These are phyloP conservation scores for Ottelia alismoides DNA, from an alignment of 106 monocot species.

Conservation along the genomic window DNA sequence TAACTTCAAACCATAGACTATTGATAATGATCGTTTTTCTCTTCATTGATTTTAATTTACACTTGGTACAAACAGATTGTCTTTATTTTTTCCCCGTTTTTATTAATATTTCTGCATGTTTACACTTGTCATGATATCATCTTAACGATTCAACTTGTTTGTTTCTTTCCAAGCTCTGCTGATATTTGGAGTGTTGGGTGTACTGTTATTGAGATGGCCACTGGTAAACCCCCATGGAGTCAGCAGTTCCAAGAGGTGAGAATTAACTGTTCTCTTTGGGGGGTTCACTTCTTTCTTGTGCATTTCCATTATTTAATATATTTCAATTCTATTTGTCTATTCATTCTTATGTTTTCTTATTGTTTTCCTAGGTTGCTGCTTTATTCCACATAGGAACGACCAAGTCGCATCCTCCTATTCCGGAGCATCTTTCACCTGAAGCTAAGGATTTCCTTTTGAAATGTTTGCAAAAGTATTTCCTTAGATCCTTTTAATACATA, in stretches of 20 bases:
- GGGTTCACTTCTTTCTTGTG: no score
- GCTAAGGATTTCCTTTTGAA: slow-evolving; percentile 96
- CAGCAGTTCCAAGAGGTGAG: slow-evolving; percentile 84
- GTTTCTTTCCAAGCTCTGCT: slow-evolving; percentile 52
- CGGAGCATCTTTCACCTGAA: slow-evolving; percentile 81
- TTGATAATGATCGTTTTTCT: no score
- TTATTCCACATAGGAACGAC: slow-evolving; percentile 89
- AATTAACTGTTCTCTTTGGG: not conserved
- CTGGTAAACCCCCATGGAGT: slow-evolving; percentile 99
- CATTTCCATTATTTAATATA: not conserved
- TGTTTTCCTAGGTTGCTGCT: slow-evolving; percentile 67
- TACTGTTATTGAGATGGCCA: slow-evolving; percentile 99
- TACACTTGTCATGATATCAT: no score
- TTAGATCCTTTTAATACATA: not conserved
- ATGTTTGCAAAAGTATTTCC: slow-evolving; percentile 79
- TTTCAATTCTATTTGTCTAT: not conserved
- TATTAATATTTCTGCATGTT: no score
- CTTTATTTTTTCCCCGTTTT: no score
- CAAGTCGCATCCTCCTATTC: slow-evolving; percentile 94
- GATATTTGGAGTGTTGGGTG: slow-evolving; percentile 99
- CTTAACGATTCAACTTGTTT: not conserved
- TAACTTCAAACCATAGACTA: no score
- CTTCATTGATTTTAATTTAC: no score
- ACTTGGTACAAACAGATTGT: no score
- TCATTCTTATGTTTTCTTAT: not conserved